A percentile compares a stretch with the other conserved stretches of the same genome.
These are phyloP conservation scores for Rhizoctonia solani DNA, from an alignment of 1,284 basidiomycete genomes.

Conservation along the genomic window DNA sequence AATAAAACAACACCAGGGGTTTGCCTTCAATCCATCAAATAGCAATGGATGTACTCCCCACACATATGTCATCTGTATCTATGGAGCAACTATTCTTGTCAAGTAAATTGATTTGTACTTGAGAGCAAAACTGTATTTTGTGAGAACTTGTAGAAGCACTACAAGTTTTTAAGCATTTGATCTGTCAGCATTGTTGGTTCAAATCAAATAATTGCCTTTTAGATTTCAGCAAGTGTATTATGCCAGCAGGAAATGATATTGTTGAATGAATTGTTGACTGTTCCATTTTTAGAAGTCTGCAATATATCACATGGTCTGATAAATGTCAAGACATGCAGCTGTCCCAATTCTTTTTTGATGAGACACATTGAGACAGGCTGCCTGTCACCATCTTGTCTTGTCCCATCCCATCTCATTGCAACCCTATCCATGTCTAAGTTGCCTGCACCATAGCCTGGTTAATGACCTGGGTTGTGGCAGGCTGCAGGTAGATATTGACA, in stretches of 20 bases:
- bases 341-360: neutral
- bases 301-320: neutral
- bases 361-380: neutral
- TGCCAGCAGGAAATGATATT: neutral
- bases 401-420: constrained; percentile 18
- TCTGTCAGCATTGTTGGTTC: neutral
- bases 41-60: constrained; percentile 11
- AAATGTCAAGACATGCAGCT: neutral
- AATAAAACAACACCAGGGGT: neutral
- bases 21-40: neutral
- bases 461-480: neutral
- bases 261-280: neutral
- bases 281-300: neutral
- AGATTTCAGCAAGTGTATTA: neutral
- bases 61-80: constrained; percentile 3
- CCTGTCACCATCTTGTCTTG: constrained; percentile 15
- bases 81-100: neutral
- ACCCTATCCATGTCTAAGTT: neutral
- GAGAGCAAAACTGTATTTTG: neutral
- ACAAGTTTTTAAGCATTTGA: constrained; percentile 8
- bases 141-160: neutral
- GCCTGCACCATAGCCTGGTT: too few species aligned
- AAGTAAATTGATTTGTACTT: constrained; percentile 2
- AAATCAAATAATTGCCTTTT: neutral
- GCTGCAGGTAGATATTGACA: too few species aligned